Evolutionary conservation across 2,329 filamentous ascomycete species (phyloP).

Genomic region (Venturia oleaginea): DNA sequence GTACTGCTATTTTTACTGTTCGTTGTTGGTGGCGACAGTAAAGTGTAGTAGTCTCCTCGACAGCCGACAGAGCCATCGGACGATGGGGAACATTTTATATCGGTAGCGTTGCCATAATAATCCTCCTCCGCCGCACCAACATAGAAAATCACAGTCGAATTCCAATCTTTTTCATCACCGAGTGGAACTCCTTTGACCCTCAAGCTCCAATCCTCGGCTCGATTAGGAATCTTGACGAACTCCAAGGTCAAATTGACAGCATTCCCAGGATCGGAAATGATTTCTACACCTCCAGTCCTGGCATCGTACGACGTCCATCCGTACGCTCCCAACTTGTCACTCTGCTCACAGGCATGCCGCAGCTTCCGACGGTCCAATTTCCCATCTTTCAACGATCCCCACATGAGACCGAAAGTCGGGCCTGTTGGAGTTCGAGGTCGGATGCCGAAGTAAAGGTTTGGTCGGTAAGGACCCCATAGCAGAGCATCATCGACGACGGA

Average conservation of each 20-base stretch:
- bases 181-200: constrained; percentile 75
- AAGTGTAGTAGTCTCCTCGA: constrained; percentile 63
- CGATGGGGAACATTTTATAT: not conserved
- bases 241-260: constrained; percentile 83
- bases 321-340: constrained; percentile 88
- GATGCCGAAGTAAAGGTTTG: constrained; percentile 90
- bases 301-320: constrained; percentile 98
- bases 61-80: constrained; percentile 47
- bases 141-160: constrained; percentile 76
- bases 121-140: constrained; percentile 63
- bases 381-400: constrained; percentile 68
- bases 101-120: not conserved
- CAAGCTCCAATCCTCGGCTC: constrained; percentile 77
- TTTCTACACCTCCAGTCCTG: constrained; percentile 75
- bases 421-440: constrained; percentile 74
- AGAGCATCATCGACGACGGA: constrained; percentile 58
- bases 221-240: constrained; percentile 87
- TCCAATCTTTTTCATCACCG: constrained; percentile 55
- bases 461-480: constrained; percentile 91
- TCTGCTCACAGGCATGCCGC: constrained; percentile 91
- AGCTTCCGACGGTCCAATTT: constrained; percentile 39
- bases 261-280: constrained; percentile 84
- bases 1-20: constrained; percentile 61
- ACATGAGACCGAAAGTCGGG: constrained; percentile 74
- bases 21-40: constrained; percentile 52